Evolutionary conservation across 2,329 filamentous ascomycete species (phyloP).

Genomic region (Alternaria atra): DNA sequence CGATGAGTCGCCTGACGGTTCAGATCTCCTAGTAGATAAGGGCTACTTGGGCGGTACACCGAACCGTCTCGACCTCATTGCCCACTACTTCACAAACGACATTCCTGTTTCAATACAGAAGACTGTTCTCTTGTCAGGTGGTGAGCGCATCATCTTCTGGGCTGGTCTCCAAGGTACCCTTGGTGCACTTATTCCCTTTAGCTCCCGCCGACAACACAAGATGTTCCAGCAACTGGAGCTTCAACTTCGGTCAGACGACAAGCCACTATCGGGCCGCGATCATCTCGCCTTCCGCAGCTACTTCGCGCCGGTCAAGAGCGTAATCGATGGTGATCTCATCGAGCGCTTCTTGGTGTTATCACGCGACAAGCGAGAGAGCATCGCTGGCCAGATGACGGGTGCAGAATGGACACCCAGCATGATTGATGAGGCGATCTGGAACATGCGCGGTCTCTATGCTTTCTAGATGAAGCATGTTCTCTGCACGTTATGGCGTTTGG

Average conservation of each 20-base stretch:
- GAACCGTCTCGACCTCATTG: conserved; percentile 83
- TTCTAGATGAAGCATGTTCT: conserved; percentile 29
- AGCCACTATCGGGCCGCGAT: conserved; percentile 88
- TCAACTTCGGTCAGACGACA: conserved; percentile 78
- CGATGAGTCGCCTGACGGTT: conserved; percentile 89
- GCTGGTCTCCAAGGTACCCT: conserved; percentile 93
- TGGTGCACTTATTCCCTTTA: conserved; percentile 90
- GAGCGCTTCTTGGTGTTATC: conserved; percentile 87
- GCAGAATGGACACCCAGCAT: conserved; percentile 74
- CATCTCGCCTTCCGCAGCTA: conserved; percentile 96
- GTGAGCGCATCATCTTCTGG: conserved; percentile 91
- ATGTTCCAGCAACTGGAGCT: conserved; percentile 96
- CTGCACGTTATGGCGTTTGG: conserved; percentile 11
- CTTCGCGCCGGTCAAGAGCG: conserved; percentile 94
- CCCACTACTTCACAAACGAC: conserved; percentile 90
- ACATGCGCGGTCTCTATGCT: conserved; percentile 47
- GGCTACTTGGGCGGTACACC: conserved; percentile 90
- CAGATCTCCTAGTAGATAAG: conserved; percentile 89
- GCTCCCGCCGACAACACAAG: conserved; percentile 90
- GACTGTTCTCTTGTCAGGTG: conserved; percentile 87
- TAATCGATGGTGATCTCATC: conserved; percentile 96
- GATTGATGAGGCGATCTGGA: conserved; percentile 89
- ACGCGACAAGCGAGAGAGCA: conserved; percentile 92
- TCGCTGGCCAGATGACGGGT: conserved; percentile 90
- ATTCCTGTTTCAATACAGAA: conserved; percentile 91